Evolutionary conservation across 208 protist species (phyloP), one percentile per base, ranked within the genome.

Genomic region (Eutreptiella sp.): DNA sequence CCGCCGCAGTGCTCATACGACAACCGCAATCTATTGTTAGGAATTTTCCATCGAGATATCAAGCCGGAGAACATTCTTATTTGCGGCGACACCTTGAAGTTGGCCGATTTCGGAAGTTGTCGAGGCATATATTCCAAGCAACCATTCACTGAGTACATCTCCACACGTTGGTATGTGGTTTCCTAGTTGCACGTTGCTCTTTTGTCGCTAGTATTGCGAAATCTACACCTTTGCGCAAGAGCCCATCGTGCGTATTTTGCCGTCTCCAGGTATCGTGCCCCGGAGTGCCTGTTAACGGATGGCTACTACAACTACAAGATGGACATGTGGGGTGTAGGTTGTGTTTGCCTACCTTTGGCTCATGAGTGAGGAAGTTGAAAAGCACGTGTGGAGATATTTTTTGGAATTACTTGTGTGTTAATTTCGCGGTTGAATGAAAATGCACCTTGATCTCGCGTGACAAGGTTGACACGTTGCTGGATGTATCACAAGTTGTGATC

Each of bases 31-130:
- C n/a, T n/a, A n/a, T n/a, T n/a, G n/a, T n/a, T n/a, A n/a, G n/a
- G 89, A 32, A 96, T 97, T 53, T 92, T 95, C n/a, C 96, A 99
- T 70, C 73, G 96, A 27, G 94, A 98, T 66, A 83, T 98, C 53
- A 98, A 98, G 75, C 95, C 92, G 14, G 92, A 97, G 62, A 98
- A 97, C 70, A 94, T 93, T 69, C 73, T 93, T 19, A 58, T 92
- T 29, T 89, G 84, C 48, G 79, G 75, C 19, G 77, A 89, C 36
- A 75, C 61, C 9, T 70, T 98, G 19, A 98, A 98, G 70, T 75
- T 99, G 39, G 94, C 93, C n/a, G 96, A 99, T 69, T 97, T 98
- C 71, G 96, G 96, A 39, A 89, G 83, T 2, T 85, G 77, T 42
- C 57, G 82, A 19, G 80, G 75, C 3, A 91, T 88, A 5, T 75